Evolutionary conservation across 2,329 filamentous ascomycete genomes (phyloP).

Genomic region (Triangularia verruculosa): DNA sequence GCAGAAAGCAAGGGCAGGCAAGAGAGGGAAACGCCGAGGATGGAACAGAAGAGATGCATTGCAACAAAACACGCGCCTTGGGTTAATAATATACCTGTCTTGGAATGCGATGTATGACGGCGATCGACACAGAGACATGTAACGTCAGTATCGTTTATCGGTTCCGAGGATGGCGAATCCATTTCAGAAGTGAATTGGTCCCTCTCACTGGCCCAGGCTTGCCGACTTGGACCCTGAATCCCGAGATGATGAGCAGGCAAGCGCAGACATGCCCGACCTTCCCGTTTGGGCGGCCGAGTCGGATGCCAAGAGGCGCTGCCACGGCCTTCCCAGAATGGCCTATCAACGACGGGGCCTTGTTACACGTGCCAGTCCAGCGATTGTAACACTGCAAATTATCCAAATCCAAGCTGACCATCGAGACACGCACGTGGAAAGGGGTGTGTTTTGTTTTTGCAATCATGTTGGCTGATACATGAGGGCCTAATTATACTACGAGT

Average conservation of each 20-base stretch:
- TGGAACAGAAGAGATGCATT: background rate
- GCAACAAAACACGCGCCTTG: background rate
- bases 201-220: conserved; percentile 1
- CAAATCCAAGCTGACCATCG: background rate
- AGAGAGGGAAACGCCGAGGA: background rate
- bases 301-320: background rate
- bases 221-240: background rate
- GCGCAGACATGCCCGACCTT: background rate
- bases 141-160: background rate
- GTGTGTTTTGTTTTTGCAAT: background rate
- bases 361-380: background rate
- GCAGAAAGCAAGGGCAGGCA: background rate
- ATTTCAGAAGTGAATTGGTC: background rate
- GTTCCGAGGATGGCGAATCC: background rate
- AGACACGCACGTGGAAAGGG: background rate
- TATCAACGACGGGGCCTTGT: background rate
- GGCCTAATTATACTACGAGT: background rate
- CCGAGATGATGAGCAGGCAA: background rate
- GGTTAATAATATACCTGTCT: background rate
- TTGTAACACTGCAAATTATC: background rate
- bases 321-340: background rate
- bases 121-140: background rate
- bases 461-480: background rate
- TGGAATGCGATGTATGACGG: background rate
- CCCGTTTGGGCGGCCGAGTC: background rate